These are phyloP conservation scores for Capsella bursapastoris DNA, from an alignment of 345 rosid species.

Conservation along the genomic window DNA sequence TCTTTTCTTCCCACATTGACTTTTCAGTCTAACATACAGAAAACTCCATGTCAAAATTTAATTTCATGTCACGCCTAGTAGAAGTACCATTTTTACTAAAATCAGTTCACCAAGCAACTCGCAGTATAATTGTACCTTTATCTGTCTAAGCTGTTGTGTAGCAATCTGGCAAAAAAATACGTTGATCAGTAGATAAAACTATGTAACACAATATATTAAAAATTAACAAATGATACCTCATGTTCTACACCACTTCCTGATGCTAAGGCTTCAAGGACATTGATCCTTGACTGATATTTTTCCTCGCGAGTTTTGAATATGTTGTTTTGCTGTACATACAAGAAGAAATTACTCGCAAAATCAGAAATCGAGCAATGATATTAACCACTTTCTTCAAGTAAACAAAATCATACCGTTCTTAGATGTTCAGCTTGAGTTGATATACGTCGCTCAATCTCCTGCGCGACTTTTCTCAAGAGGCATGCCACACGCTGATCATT, in stretches of 20 bases:
- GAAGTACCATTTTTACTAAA: background rate
- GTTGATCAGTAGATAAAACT: conserved; percentile 29
- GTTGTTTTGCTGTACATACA: conserved; percentile 79
- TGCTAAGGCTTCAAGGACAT: conserved; percentile 91
- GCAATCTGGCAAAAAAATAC: conserved; percentile 47
- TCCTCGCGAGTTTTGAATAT: conserved; percentile 89
- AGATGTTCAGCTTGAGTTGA: conserved; percentile 97
- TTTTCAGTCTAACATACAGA: conserved; percentile 51
- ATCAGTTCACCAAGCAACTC: conserved; percentile 12
- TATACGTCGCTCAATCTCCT: conserved; percentile 93
- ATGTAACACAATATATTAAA: conserved; percentile 16
- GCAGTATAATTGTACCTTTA: conserved; percentile 52
- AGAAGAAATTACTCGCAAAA: conserved; percentile 21
- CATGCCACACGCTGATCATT: conserved; percentile 79
- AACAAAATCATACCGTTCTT: conserved; percentile 63
- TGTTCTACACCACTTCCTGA: conserved; percentile 67
- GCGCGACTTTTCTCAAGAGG: conserved; percentile 84
- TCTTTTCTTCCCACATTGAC: conserved; percentile 52
- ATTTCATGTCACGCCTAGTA: background rate
- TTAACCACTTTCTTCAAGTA: background rate
- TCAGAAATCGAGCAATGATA: background rate
- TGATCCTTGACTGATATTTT: conserved; percentile 78
- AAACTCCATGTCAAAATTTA: background rate
- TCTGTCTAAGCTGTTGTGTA: conserved; percentile 56
- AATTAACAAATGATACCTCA: conserved; percentile 51